These are phyloP conservation scores for Globisporangium middletonii DNA, from an alignment of 352 stramenopile species.

Conservation along the genomic window DNA sequence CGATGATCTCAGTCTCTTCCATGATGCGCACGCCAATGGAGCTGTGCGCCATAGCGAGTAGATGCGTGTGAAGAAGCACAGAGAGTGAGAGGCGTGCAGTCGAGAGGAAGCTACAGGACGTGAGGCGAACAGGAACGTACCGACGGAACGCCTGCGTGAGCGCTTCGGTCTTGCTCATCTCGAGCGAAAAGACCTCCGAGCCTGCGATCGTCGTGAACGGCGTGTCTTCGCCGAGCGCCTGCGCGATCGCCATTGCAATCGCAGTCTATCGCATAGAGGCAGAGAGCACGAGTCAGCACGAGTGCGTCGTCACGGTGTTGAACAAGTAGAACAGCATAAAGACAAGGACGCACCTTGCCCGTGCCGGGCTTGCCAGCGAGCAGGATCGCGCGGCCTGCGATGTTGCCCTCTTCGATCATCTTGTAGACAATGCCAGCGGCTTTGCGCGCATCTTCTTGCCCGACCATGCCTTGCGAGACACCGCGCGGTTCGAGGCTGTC, in stretches of 20 bases:
- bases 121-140: conserved; percentile 9
- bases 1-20: conserved; percentile 99
- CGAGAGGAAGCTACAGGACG: neutral
- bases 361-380: conserved; percentile 95
- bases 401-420: conserved; percentile 99
- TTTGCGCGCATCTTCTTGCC: conserved; percentile 91
- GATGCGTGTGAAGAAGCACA: neutral
- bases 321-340: neutral
- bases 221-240: conserved; percentile 97
- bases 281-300: neutral
- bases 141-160: conserved; percentile 97
- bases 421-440: conserved; percentile 94
- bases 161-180: conserved; percentile 99
- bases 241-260: conserved; percentile 97
- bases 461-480: conserved; percentile 96
- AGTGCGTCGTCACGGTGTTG: neutral
- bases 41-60: conserved; percentile 9
- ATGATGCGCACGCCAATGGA: conserved; percentile 98
- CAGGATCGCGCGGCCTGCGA: conserved; percentile 95
- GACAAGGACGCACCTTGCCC: conserved; percentile 63
- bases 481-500: conserved; percentile 94
- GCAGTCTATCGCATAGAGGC: conserved; percentile 68
- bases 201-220: conserved; percentile 98
- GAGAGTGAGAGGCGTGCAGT: neutral
- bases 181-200: conserved; percentile 98